Evolutionary conservation across 2,329 filamentous ascomycete species (phyloP), one percentile per base, ranked within the genome.

Genomic region (Sphaceloma murrayae): DNA sequence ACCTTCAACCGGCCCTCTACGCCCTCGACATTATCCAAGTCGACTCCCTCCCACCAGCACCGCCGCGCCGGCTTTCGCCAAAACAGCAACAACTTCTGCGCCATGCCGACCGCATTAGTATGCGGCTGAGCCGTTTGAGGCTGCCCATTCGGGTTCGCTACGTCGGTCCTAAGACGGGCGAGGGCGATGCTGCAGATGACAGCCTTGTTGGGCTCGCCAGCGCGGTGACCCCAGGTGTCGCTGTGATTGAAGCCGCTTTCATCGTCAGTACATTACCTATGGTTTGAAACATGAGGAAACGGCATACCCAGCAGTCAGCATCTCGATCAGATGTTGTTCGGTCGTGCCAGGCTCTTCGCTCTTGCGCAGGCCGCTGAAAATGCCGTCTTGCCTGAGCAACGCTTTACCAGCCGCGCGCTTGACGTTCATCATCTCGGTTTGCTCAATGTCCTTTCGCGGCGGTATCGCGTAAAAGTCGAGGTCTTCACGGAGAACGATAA

Each of bases 31-130:
- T 85, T 74, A 13, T 91, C 78, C 33, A 98, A 72, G 62, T 96
- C 88, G 27, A 98, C 83, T 17, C 91, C 91, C 63, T 98, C 91
- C 91, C 91, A 98, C 91, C 91, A 98, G 70, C 91, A 98, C 62
- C 91, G 77, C 49, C 91, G 73, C 10, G 91, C 91, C 11, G 91
- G 91, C 66, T 98, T 98, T 53, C 91, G 78, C 91, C 91, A 98
- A 70, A 98, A 98, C 3, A 98, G 74, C 10, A 98, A 73, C 34
- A 98, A 75, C 67, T 98, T 98, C 64, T 98, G 91, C 9, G 91
- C 91, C 91, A 98, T 98, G 43, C 89, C 89, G 13, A 96, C 86
- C 0, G 86, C 83, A 60, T 77, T 80, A 56, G 69, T 77, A 56
- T 80, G 87, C 53, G 74, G 79, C 14, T 16, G 13, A 9, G 22